A percentile compares a stretch with the other conserved stretches of the same genome.
Conservation (phyloP, 2,329 filamentous ascomycete genomes). For the Camillea tinctor region DNA sequence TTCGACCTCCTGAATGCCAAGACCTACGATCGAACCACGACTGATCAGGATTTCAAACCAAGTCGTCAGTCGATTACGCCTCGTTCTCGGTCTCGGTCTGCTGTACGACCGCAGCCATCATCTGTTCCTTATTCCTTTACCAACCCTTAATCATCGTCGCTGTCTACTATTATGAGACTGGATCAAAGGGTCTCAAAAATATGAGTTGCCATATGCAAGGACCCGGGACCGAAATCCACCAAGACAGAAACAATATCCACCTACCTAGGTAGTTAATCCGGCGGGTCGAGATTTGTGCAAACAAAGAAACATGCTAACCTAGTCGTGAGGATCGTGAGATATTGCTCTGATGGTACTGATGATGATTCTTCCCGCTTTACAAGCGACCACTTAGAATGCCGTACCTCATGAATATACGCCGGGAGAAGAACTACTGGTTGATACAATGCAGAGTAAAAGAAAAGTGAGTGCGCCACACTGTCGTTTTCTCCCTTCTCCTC, state of each 20-base stretch:
- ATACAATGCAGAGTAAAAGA: background rate
- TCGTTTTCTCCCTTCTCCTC: background rate
- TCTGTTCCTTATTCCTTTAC: background rate
- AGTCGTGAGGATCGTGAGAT: background rate
- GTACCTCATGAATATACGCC: background rate
- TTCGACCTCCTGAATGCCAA: background rate
- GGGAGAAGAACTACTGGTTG: background rate
- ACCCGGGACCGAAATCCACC: background rate
- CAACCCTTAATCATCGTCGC: background rate
- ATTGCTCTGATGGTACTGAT: background rate
- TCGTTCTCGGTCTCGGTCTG: background rate
- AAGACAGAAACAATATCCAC: background rate
- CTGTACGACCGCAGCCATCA: background rate
- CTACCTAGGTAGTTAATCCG: background rate
- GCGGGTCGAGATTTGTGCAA: background rate
- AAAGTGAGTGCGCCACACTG: background rate
- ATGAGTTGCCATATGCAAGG: background rate
- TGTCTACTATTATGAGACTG: background rate
- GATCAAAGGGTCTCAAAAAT: background rate
- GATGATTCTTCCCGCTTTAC: background rate
- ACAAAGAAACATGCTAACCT: background rate
- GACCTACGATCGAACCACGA: background rate
- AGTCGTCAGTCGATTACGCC: background rate
- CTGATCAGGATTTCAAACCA: background rate
- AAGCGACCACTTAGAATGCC: background rate